phyloP scores from a whole-genome alignment of 208 protist genomes.

The Lotmaria passim region DNA sequence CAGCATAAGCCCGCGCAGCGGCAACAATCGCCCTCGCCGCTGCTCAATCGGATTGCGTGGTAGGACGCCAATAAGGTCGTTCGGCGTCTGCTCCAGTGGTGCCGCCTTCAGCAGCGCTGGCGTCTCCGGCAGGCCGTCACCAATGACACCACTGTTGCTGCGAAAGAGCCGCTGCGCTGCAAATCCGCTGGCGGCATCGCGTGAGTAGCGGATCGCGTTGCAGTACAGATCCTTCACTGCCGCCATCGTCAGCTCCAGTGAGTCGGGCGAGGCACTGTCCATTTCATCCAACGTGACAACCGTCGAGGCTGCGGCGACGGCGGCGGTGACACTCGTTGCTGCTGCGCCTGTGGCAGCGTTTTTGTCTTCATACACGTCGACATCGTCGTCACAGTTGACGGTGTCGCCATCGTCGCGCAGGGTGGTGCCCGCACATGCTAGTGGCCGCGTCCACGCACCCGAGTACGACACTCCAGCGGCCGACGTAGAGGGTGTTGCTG shows the following conservation, averaged over 20 bases:
- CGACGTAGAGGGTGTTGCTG: too few species aligned
- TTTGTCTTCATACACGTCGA: background rate
- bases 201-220: conserved; percentile 26
- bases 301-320: background rate
- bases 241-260: background rate
- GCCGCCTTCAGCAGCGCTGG: conserved; percentile 1
- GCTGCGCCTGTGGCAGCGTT: too few species aligned
- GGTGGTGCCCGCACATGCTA: background rate
- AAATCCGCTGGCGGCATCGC: conserved; percentile 15
- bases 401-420: background rate
- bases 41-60: conserved; percentile 23
- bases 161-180: conserved; percentile 10
- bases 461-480: too few species aligned
- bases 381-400: conserved; percentile 1
- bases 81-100: conserved; percentile 11
- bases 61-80: conserved; percentile 29
- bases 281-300: background rate
- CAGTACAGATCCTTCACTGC: conserved; percentile 22
- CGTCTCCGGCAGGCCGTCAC: background rate
- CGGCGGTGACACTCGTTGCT: background rate
- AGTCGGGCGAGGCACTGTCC: background rate
- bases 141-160: background rate
- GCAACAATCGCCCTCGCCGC: conserved; percentile 30
- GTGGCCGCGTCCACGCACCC: background rate
- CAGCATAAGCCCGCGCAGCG: conserved; percentile 4